Evolutionary conservation across 2,329 filamentous ascomycete genomes (phyloP).

Genomic region (Zymoseptoria brevis): DNA sequence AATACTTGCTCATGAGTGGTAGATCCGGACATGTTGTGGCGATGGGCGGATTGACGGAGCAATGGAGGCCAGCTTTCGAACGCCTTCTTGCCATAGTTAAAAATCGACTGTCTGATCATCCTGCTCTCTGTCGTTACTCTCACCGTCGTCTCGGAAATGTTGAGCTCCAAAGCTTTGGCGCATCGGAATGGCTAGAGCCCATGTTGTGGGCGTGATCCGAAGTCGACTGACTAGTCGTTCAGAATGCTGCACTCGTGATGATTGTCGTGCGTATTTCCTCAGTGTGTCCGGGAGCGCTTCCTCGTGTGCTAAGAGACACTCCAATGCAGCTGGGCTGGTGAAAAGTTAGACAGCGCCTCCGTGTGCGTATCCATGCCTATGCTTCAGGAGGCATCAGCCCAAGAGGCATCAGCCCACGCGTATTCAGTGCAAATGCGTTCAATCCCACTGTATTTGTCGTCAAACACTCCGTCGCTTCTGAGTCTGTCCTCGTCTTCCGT

Average conservation of each 20-base stretch:
- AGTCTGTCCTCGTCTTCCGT: neutral
- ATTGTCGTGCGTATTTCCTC: no score
- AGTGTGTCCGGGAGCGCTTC: no score
- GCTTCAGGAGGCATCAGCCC: no score
- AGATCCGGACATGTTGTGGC: neutral
- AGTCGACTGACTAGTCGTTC: no score
- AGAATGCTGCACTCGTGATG: no score
- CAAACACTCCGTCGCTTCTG: neutral
- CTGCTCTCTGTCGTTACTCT: neutral
- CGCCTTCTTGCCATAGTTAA: neutral
- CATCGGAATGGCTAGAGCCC: neutral
- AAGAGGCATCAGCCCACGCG: no score
- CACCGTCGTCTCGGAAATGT: neutral
- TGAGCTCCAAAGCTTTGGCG: neutral
- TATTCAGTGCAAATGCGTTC: no score
- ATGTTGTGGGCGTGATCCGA: no score
- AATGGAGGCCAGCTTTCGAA: neutral
- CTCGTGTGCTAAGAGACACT: no score
- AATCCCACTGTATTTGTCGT: neutral
- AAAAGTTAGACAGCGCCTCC: no score
- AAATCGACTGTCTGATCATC: neutral
- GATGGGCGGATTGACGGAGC: neutral
- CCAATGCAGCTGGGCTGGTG: no score
- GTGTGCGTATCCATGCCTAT: no score
- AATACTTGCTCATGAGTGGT: neutral